Evolutionary conservation across 1,284 basidiomycete genomes (phyloP), one percentile per base, ranked within the genome.

Genomic region (Microbotryum intermedium): DNA sequence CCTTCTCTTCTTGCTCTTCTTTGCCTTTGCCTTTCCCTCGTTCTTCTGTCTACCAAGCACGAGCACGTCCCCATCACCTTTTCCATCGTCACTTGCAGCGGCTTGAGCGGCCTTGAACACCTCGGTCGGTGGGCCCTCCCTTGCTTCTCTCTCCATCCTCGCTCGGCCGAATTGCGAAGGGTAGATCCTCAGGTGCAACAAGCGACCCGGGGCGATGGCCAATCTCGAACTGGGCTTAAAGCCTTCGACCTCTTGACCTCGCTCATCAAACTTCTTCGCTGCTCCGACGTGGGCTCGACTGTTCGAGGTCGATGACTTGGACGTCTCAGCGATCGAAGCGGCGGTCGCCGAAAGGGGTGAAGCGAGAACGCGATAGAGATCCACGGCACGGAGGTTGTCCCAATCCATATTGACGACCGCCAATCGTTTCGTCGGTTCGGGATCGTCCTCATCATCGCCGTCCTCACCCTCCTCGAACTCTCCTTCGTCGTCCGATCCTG

Each of bases 401-500:
- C 95, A 99, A 76, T 99, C 95, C 61, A 98, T 82, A 74, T 98
- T 97, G 68, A 99, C 94, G 29, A 88, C 83, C 0, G 94, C 95
- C 7, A 97, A 76, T 16, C 94, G 82, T 50, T 79, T 81, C 1
- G 89, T 90, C 2, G 76, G 74, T 18, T 73, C 70, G 5, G 73
- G 72, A n/a, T 79, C 72, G 39, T 63, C 66, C 21, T 66, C 67
- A 39, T 64, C 62, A 13, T 66, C 67, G 30, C 74, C 74, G 16
- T 76, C 73, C 29, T 77, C 77, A 0, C 70, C 70, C n/a, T 73
- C 74, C 6, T 72, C 73, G 0, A 70, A 70, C 20, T 73, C 74
- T 4, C 73, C 74, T 1, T 71, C 69, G 20, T 65, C 72, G 3
- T 76, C 74, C 1, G 58, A 60, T 44, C 64, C 65, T 1, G 55